phyloP scores from a whole-genome alignment of 2,329 filamentous ascomycete genomes.

The Elsinoe arachidis region DNA sequence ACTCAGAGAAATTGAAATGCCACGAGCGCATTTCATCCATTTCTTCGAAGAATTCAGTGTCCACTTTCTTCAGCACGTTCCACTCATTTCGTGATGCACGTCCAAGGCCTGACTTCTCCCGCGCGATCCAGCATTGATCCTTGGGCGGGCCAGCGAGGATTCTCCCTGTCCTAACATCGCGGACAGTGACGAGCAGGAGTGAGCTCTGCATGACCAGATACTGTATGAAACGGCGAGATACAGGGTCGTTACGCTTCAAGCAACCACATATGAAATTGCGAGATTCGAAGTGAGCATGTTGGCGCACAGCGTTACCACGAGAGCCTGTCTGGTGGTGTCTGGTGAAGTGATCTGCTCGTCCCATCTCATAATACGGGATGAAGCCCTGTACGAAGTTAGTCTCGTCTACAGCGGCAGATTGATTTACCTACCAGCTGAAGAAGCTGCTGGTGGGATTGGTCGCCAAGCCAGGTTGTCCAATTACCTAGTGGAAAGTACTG shows the following conservation, averaged over 20 bases:
- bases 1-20: too few relatives aligned
- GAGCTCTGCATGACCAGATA: constrained; percentile 34
- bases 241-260: constrained; percentile 35
- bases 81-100: constrained; percentile 33
- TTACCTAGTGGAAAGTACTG: too few relatives aligned
- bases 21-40: too few relatives aligned
- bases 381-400: too few relatives aligned
- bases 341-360: too few relatives aligned
- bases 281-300: constrained; percentile 29
- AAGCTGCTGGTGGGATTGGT: too few relatives aligned
- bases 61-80: constrained; percentile 28
- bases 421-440: too few relatives aligned
- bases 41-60: constrained; percentile 17
- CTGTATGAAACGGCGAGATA: constrained; percentile 36
- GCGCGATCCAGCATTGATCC: constrained; percentile 32
- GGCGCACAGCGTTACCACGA: constrained; percentile 26
- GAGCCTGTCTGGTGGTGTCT: constrained; percentile 13
- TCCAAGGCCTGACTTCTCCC: constrained; percentile 33
- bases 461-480: too few relatives aligned
- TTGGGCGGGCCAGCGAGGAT: constrained; percentile 22
- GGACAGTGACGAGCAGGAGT: constrained; percentile 32
- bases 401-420: too few relatives aligned
- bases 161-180: constrained; percentile 13
- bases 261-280: constrained; percentile 36
- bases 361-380: too few relatives aligned